These are phyloP conservation scores for Heritiera littoralis DNA, from an alignment of 345 rosid species.

Conservation along the genomic window DNA sequence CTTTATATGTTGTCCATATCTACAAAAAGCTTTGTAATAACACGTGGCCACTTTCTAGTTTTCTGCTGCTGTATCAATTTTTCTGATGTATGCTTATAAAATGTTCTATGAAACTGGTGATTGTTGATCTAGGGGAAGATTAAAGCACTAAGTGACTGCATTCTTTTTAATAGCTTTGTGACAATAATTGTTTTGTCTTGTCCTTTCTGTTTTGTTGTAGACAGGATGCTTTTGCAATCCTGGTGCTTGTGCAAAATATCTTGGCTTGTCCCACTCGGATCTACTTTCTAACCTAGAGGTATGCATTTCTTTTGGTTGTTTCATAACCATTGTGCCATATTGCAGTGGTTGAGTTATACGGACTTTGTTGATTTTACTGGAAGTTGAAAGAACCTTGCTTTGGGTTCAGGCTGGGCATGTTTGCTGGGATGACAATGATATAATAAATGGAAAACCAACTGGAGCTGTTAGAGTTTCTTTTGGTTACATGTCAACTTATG, in stretches of 20 bases:
- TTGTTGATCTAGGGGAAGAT: not conserved
- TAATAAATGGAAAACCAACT: conserved; percentile 81
- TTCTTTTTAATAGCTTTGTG: conserved; percentile 14
- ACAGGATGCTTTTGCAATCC: conserved; percentile 99
- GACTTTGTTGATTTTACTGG: conserved; percentile 5
- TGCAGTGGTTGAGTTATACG: conserved; percentile 10
- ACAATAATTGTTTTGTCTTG: conserved; percentile 17
- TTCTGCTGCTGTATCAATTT: conserved; percentile 4
- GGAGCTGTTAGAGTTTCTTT: conserved; percentile 94
- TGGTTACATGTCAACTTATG: conserved; percentile 97
- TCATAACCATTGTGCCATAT: not conserved
- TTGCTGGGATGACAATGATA: conserved; percentile 97
- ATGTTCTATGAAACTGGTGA: not conserved
- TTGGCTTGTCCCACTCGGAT: conserved; percentile 80
- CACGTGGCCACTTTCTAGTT: not conserved
- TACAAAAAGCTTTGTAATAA: not conserved
- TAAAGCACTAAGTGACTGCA: conserved; percentile 1
- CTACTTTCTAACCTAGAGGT: conserved; percentile 89
- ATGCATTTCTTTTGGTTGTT: conserved; percentile 13
- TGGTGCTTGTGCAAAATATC: conserved; percentile 97
- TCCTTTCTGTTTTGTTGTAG: conserved; percentile 49
- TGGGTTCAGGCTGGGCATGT: conserved; percentile 80
- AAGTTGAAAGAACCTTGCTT: conserved; percentile 9
- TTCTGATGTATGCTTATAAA: not conserved
- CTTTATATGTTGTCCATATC: conserved; percentile 2